Evolutionary conservation across 2,329 filamentous ascomycete species (phyloP).

Genomic region (Aspergillus phoenicis): DNA sequence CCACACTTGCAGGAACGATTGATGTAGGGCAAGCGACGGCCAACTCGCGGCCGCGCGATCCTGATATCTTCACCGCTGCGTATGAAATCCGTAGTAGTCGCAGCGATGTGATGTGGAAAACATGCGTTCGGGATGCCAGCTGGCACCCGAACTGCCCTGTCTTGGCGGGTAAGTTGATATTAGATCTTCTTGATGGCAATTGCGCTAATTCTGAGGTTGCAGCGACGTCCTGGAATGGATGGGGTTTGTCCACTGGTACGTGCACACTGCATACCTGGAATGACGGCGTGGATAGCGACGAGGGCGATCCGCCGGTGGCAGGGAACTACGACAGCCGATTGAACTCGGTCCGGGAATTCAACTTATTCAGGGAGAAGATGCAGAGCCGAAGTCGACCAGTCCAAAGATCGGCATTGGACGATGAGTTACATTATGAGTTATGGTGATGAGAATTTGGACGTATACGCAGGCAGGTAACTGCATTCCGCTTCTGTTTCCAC

Average conservation of each 20-base stretch:
- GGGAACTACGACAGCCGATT: slow-evolving; percentile 64
- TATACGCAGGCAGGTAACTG: background rate
- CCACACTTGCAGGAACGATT: slow-evolving; percentile 74
- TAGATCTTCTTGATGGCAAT: too few relatives aligned
- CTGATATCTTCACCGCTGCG: slow-evolving; percentile 56
- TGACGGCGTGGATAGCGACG: slow-evolving; percentile 64
- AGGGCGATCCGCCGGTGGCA: slow-evolving; percentile 62
- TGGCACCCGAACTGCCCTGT: slow-evolving; percentile 88
- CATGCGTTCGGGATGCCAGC: slow-evolving; percentile 82
- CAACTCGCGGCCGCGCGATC: slow-evolving; percentile 59
- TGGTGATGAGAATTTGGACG: slow-evolving; percentile 6
- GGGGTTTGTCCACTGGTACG: slow-evolving; percentile 71
- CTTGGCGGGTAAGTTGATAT: slow-evolving; percentile 60
- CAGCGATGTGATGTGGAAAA: slow-evolving; percentile 67
- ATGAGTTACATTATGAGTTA: slow-evolving; percentile 11
- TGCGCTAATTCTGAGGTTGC: slow-evolving; percentile 8
- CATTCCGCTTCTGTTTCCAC: background rate
- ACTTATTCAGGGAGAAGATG: slow-evolving; percentile 33
- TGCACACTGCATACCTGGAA: slow-evolving; percentile 80
- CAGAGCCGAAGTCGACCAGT: slow-evolving; percentile 20
- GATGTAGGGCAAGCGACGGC: slow-evolving; percentile 74
- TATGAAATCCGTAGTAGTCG: slow-evolving; percentile 56
- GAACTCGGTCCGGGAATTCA: slow-evolving; percentile 50
- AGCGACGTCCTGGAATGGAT: slow-evolving; percentile 84
- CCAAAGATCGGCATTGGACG: slow-evolving; percentile 4